Conservation (phyloP, 345 rosid species). For the Eucalyptus polybractea region DNA sequence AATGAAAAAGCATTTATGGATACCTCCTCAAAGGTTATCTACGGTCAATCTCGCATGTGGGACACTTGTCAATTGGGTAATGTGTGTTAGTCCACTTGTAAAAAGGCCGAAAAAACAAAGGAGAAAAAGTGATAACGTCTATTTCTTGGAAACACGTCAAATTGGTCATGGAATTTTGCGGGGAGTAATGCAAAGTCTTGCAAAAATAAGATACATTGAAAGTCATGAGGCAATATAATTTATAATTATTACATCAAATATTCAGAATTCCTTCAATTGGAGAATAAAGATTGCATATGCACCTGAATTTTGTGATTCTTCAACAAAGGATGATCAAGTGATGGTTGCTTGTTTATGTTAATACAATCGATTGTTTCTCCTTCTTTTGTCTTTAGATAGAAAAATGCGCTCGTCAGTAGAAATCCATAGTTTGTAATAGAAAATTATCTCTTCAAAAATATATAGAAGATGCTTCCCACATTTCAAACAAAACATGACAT, state of each 20-base stretch:
- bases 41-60: not conserved
- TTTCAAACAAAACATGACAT: too few relatives aligned
- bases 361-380: not conserved
- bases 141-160: not conserved
- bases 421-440: not conserved
- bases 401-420: not conserved
- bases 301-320: not conserved
- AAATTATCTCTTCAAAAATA: not conserved
- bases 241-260: not conserved
- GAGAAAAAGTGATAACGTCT: not conserved
- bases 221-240: not conserved
- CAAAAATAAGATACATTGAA: not conserved
- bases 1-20: not conserved
- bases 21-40: not conserved
- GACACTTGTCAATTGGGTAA: not conserved
- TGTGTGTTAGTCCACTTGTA: not conserved
- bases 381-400: not conserved
- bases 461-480: not conserved
- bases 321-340: not conserved
- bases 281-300: not conserved
- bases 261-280: not conserved
- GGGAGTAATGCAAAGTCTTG: not conserved
- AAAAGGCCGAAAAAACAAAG: not conserved
- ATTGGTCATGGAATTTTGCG: not conserved
- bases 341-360: not conserved